Conservation (phyloP, 2,329 filamentous ascomycete genomes). For the Pyricularia pennisetigena region DNA sequence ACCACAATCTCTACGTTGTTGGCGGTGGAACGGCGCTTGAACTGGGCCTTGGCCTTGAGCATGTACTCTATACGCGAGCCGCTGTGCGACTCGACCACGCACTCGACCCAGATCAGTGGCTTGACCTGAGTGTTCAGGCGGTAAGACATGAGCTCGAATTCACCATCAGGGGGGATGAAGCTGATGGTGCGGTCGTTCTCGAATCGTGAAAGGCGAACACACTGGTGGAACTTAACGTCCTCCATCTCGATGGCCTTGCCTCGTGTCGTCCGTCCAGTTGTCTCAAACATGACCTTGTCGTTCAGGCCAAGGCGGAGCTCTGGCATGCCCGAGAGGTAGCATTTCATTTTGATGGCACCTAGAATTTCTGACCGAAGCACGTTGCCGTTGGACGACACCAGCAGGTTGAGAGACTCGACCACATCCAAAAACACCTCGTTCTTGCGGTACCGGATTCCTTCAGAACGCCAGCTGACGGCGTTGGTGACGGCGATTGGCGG, state of each 20-base stretch:
- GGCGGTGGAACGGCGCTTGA: slow-evolving; percentile 93
- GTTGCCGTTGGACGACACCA: slow-evolving; percentile 90
- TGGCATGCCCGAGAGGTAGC: slow-evolving; percentile 96
- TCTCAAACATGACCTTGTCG: slow-evolving; percentile 99
- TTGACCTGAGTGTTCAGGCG: slow-evolving; percentile 98
- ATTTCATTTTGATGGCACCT: slow-evolving; percentile 99
- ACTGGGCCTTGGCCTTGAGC: slow-evolving; percentile 95
- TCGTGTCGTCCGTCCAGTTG: slow-evolving; percentile 82
- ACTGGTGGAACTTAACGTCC: slow-evolving; percentile 99
- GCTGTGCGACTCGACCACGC: slow-evolving; percentile 90
- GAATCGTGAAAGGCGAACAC: slow-evolving; percentile 87
- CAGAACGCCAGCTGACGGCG: slow-evolving; percentile 93
- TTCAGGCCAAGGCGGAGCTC: slow-evolving; percentile 90
- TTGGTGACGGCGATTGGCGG: slow-evolving; percentile 98
- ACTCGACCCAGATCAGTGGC: slow-evolving; percentile 97
- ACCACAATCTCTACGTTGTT: slow-evolving; percentile 99
- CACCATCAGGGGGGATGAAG: slow-evolving; percentile 96
- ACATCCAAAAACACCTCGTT: slow-evolving; percentile 99
- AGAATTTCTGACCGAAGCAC: slow-evolving; percentile 94
- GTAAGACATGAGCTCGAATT: slow-evolving; percentile 99
- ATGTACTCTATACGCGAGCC: slow-evolving; percentile 97
- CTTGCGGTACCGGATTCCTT: slow-evolving; percentile 96
- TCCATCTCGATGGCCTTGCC: slow-evolving; percentile 99
- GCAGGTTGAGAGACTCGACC: slow-evolving; percentile 88
- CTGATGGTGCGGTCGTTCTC: slow-evolving; percentile 98